phyloP scores from a whole-genome alignment of 2,329 filamentous ascomycete genomes.

The Pezicula neosporulosa region DNA sequence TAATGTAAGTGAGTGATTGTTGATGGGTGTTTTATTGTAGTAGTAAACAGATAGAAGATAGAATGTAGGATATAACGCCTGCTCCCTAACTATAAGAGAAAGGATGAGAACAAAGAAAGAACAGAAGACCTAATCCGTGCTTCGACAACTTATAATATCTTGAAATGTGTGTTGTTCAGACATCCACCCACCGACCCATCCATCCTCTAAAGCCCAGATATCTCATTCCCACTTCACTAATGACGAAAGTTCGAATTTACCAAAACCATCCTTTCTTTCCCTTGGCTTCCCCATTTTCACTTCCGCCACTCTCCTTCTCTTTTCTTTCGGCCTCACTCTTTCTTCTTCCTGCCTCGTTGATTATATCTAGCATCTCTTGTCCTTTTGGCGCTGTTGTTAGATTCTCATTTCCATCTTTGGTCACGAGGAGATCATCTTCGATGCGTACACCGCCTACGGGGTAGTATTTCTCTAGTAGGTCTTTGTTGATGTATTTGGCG shows the following conservation, averaged over 20 bases:
- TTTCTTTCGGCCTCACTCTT: neutral
- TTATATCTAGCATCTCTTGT: conserved; percentile 63
- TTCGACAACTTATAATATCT: too few species aligned
- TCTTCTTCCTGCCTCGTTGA: conserved; percentile 30
- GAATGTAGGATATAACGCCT: too few species aligned
- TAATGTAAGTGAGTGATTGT: neutral
- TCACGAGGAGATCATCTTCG: conserved; percentile 86
- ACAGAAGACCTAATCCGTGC: too few species aligned
- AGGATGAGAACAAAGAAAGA: too few species aligned
- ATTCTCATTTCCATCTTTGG: conserved; percentile 75
- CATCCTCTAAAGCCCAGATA: neutral
- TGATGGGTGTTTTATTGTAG: too few species aligned
- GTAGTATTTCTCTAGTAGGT: conserved; percentile 67
- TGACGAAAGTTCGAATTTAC: neutral
- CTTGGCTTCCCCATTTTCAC: neutral
- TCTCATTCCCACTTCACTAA: neutral
- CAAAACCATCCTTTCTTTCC: conserved; percentile 4
- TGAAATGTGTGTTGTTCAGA: too few species aligned
- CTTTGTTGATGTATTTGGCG: conserved; percentile 60
- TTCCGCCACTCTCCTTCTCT: neutral
- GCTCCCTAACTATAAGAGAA: too few species aligned
- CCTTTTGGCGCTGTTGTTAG: conserved; percentile 77
- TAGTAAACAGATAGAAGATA: too few species aligned
- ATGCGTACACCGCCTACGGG: conserved; percentile 85
- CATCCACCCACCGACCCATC: too few species aligned